Conservation (phyloP, 768 basidiomycete species). For the Gelatoporia subvermispora region DNA sequence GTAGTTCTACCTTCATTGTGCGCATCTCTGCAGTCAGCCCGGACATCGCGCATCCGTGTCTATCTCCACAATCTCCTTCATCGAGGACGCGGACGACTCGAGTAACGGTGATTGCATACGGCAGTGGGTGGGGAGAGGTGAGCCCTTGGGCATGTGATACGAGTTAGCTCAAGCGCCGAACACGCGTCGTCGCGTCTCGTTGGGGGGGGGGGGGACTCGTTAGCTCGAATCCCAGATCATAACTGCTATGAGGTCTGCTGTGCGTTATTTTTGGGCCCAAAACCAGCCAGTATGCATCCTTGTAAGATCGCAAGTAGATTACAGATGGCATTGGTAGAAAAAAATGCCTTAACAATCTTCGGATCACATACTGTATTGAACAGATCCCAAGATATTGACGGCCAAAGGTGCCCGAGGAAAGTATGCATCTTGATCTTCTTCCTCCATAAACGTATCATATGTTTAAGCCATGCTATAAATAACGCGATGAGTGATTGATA, state of each 20-base stretch:
- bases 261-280: neutral
- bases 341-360: no score
- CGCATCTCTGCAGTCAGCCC: constrained; percentile 95
- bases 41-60: constrained; percentile 97
- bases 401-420: no score
- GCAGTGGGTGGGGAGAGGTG: constrained; percentile 2
- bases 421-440: no score
- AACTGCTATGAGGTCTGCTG: no score
- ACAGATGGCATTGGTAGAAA: no score
- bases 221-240: constrained; percentile 4
- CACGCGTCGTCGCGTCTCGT: constrained; percentile 17
- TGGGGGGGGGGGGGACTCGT: neutral
- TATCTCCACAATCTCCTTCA: constrained; percentile 99
- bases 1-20: constrained; percentile 97
- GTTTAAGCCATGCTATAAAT: neutral
- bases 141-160: constrained; percentile 10
- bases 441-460: neutral
- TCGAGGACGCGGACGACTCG: constrained; percentile 83
- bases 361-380: no score
- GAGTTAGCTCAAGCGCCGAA: constrained; percentile 9
- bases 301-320: no score
- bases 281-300: no score
- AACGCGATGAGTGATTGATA: neutral
- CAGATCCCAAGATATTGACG: no score
- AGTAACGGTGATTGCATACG: constrained; percentile 95